Base-by-base conservation (phyloP, 163 green algal genomes). In the Chlorella variabilis region DNA sequence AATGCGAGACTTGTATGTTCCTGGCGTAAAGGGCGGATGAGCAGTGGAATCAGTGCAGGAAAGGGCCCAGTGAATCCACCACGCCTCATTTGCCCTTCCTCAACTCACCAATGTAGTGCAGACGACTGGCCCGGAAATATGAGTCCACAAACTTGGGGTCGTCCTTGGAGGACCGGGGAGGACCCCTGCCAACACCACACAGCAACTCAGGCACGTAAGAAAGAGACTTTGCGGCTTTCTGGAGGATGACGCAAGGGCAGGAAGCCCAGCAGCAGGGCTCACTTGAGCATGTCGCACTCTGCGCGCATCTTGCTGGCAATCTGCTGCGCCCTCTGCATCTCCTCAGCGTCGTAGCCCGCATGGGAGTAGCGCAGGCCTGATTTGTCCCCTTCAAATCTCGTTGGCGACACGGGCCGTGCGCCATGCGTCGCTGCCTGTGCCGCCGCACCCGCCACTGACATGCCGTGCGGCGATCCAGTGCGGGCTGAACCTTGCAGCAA, bases 61-160 rank as follows among this genome's bases (percentile, higher is more conserved):
- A 61, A 39, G 5, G 65, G 65, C 65, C 7, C n/a, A n/a, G n/a
- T n/a, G n/a, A n/a, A n/a, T n/a, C n/a, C n/a, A n/a, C n/a, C n/a
- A n/a, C n/a, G n/a, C n/a, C n/a, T n/a, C n/a, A n/a, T n/a, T n/a
- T n/a, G n/a, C n/a, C n/a, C n/a, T n/a, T n/a, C n/a, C n/a, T n/a
- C 29, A 69, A 39, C 17, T 23, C 42, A 77, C 83, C 86, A 27
- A 99, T 99, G 89, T 98, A 99, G 87, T 98, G 95, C 68, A 99
- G 92, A 27, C 97, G 89, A 0, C 91, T 97, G 20, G 91, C 78
- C 63, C 87, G 86, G 89, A 94, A 98, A 81, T 92, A 98, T 31
- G 75, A 95, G 27, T 91, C 83, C 84, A 98, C 90, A 85, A 98
- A 98, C 15, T 93, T 65, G 0, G 93, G 94, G 83, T 97, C 93